Evolutionary conservation across 345 rosid genomes (phyloP).

Genomic region (Salix brachista): DNA sequence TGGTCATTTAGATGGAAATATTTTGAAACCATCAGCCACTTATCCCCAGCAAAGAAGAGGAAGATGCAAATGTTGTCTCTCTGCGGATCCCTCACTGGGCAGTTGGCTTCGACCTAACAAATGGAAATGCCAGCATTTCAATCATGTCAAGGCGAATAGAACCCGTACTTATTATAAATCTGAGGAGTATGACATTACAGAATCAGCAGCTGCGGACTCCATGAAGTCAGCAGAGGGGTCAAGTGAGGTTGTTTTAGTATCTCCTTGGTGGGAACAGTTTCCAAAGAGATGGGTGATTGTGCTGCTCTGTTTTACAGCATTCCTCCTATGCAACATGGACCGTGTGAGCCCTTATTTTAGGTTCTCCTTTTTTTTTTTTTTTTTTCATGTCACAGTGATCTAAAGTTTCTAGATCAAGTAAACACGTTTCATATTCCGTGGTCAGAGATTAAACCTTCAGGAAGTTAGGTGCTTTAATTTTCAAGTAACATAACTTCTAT

Average conservation of each 20-base stretch:
- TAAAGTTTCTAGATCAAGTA: background rate
- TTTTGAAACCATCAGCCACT: constrained; percentile 1
- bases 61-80: constrained; percentile 6
- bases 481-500: background rate
- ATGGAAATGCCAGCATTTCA: background rate
- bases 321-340: constrained; percentile 95
- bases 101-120: constrained; percentile 6
- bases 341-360: constrained; percentile 51
- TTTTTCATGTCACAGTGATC: background rate
- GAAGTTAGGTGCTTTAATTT: background rate
- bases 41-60: constrained; percentile 8
- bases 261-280: constrained; percentile 77
- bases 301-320: constrained; percentile 73
- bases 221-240: constrained; percentile 47
- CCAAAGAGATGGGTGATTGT: constrained; percentile 90
- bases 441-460: background rate
- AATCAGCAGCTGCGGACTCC: constrained; percentile 46
- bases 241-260: constrained; percentile 47
- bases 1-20: constrained; percentile 21
- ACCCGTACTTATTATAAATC: constrained; percentile 63
- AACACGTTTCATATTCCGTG: background rate
- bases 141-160: background rate
- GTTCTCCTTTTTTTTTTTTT: background rate
- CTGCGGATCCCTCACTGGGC: background rate
- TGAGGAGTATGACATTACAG: constrained; percentile 66